Evolutionary conservation across 2,329 filamentous ascomycete genomes (phyloP), one percentile per base, ranked within the genome.

Genomic region (Epichloe aotearoae): DNA sequence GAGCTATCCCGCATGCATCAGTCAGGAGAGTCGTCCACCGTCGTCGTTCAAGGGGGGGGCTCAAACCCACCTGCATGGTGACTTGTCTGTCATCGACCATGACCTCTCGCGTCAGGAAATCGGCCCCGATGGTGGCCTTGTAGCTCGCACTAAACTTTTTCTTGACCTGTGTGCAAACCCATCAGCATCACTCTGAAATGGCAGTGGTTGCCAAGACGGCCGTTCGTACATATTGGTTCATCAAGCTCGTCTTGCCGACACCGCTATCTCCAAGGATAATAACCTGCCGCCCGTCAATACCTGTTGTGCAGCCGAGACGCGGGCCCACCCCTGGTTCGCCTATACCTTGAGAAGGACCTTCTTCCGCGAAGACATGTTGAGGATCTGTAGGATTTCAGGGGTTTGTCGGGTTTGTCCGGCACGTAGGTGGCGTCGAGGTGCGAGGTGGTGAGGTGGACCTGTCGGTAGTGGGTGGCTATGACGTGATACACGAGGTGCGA

Each of bases 81-180:
- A 98, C 93, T 64, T 97, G 81, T 65, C 91, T 82, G 71, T 97
- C 93, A 70, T 97, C 93, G 50, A 98, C 91, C 57, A 96, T 76
- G 40, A 98, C 93, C 74, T 98, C 93, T 69, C 95, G 94, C 51
- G 93, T 98, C 54, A 98, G 77, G 72, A 98, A 98, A 70, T 98
- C 93, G 67, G 93, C 93, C 59, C 93, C 93, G 67, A 98, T 98
- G 44, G 93, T 98, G 53, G 93, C 93, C 75, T 98, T 98, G 82
- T 98, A 98, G 75, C 90, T 96, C 59, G 90, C 91, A 68, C 90
- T 96, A 76, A 98, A 98, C 70, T 98, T 97, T 76, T 98, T 98
- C 78, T 98, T 98, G 80, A 98, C 91, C 91, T 97, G 59, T 59
- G 53, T 34, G 37, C 23, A 12, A 44, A 42, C 23, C 45, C 50